Percentiles rank a stretch among this genome's conserved stretches.
Evolutionary conservation across 257 asterid genomes (phyloP).

Genomic region (Parsonsia alboflavescens): DNA sequence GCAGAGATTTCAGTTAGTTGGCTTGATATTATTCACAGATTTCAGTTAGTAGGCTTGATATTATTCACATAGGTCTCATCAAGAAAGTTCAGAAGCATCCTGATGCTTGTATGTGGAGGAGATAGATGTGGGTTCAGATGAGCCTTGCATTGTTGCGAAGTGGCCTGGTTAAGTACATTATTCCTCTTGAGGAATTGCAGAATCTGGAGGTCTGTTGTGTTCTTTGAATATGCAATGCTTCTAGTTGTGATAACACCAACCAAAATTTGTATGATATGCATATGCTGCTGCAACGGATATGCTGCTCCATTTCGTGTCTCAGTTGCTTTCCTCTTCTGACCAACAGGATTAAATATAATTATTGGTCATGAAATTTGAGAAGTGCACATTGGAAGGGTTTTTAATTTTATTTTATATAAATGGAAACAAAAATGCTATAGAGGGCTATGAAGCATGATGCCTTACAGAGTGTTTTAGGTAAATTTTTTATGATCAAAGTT

Average conservation of each 20-base stretch:
- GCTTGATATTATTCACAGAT: constrained; percentile 71
- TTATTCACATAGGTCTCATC: constrained; percentile 84
- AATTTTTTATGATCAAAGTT: too few relatives aligned
- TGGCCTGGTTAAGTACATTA: constrained; percentile 77
- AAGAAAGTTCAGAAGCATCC: constrained; percentile 82
- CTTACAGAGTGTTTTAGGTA: too few relatives aligned
- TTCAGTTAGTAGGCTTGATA: constrained; percentile 61
- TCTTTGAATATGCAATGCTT: constrained; percentile 95
- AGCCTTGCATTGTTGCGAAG: constrained; percentile 90
- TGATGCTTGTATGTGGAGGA: constrained; percentile 93
- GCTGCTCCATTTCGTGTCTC: background rate
- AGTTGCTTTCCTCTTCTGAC: background rate
- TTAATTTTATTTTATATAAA: too few relatives aligned
- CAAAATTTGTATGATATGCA: constrained; percentile 39
- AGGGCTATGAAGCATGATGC: too few relatives aligned
- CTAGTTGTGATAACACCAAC: constrained; percentile 50
- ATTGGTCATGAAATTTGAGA: background rate
- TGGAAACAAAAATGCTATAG: too few relatives aligned
- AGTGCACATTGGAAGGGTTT: too few relatives aligned
- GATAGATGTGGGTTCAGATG: constrained; percentile 88
- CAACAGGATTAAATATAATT: background rate
- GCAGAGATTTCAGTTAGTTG: constrained; percentile 61
- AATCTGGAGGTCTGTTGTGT: constrained; percentile 83
- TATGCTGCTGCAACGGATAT: background rate
- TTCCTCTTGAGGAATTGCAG: constrained; percentile 95